Conservation (phyloP, 768 basidiomycete genomes). For the Suillus subluteus region DNA sequence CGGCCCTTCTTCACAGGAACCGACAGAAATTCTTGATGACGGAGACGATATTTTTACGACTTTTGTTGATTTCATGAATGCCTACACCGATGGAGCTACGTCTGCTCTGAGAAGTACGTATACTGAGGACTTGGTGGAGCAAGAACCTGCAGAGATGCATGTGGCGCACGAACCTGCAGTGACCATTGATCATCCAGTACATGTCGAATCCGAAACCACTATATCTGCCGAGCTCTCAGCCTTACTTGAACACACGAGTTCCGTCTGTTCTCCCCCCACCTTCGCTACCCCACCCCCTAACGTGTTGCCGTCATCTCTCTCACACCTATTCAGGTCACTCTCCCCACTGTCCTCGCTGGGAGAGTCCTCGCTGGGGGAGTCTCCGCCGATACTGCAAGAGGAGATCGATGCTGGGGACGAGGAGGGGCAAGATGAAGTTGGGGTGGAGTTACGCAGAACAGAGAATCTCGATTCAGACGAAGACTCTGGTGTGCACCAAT, state of each 20-base stretch:
- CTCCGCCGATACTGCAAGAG: not conserved
- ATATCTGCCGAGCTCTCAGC: not conserved
- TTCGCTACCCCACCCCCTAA: not conserved
- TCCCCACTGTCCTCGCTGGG: not conserved
- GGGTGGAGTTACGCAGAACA: not conserved
- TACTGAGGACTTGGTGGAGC: not conserved
- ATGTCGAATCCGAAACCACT: not conserved
- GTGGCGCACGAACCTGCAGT: not conserved
- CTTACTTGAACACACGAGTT: not conserved
- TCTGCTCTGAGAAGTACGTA: constrained; percentile 5
- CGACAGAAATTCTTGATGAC: not conserved
- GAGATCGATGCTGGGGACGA: not conserved
- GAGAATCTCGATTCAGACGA: not conserved
- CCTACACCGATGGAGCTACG: not conserved
- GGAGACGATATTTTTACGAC: not conserved
- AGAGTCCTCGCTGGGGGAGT: not conserved
- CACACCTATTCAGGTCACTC: not conserved
- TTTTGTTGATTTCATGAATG: not conserved
- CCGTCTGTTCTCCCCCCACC: not conserved
- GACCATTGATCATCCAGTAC: not conserved
- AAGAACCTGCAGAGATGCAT: not conserved
- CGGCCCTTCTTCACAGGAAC: not conserved
- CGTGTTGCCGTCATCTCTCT: not conserved
- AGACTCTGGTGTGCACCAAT: not conserved
- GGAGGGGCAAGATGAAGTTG: not conserved